Evolutionary conservation across 371 early-diverging fungal species (phyloP).

Genomic region (Haplosporangium sp.): DNA sequence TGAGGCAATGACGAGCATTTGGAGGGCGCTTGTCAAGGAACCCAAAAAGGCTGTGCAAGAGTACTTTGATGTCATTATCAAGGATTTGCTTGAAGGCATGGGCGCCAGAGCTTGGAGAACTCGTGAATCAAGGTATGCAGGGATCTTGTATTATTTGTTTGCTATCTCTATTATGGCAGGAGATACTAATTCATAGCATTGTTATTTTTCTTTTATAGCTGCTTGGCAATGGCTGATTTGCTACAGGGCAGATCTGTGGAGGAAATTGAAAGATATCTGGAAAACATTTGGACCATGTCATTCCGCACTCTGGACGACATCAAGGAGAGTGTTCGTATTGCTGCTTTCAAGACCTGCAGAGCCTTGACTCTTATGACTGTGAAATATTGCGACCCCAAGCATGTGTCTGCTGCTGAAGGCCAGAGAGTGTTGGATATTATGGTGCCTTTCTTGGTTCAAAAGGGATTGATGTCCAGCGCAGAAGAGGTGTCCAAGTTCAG

Average conservation of each 20-base stretch:
- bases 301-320: conserved; percentile 95
- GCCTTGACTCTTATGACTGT: conserved; percentile 84
- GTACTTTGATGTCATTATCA: conserved; percentile 84
- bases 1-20: conserved; percentile 90
- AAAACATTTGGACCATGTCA: conserved; percentile 87
- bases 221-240: conserved; percentile 83
- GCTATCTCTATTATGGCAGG: too few species aligned
- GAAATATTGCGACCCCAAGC: conserved; percentile 83
- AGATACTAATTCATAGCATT: neutral
- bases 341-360: conserved; percentile 86
- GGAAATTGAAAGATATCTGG: conserved; percentile 80
- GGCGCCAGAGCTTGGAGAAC: conserved; percentile 90
- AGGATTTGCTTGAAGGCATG: conserved; percentile 80
- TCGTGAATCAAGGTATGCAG: conserved; percentile 74
- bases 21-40: conserved; percentile 86
- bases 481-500: conserved; percentile 92
- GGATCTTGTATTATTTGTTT: too few species aligned
- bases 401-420: conserved; percentile 69
- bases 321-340: conserved; percentile 90
- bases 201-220: conserved; percentile 54
- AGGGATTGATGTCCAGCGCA: conserved; percentile 85
- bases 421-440: conserved; percentile 80
- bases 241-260: conserved; percentile 76
- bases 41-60: conserved; percentile 81
- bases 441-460: conserved; percentile 87